Evolutionary conservation across 1,284 basidiomycete genomes (phyloP).

Genomic region (Somion occarium): DNA sequence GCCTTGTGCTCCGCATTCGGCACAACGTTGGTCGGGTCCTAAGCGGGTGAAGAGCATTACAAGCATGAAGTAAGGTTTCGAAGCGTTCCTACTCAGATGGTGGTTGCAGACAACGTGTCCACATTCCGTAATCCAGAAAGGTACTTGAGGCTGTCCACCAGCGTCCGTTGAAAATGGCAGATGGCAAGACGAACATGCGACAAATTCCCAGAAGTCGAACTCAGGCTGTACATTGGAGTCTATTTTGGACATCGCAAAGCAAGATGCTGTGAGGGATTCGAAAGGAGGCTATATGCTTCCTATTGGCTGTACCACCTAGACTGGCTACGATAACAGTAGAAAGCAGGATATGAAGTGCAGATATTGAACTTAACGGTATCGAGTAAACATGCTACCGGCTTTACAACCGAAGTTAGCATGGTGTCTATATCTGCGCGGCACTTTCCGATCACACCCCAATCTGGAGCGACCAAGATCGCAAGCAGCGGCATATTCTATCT

Average conservation of each 20-base stretch:
- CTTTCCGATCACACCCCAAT: not conserved
- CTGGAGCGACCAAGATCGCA: constrained; percentile 2
- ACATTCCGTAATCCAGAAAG: constrained; percentile 83
- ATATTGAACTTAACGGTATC: too few relatives aligned
- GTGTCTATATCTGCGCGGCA: not conserved
- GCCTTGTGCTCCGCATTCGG: constrained; percentile 54
- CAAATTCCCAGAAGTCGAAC: constrained; percentile 76
- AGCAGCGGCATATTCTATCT: not conserved
- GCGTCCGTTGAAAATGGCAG: constrained; percentile 50
- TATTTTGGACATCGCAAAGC: not conserved
- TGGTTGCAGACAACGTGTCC: constrained; percentile 78
- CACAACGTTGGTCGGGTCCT: constrained; percentile 71
- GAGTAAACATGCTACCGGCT: too few relatives aligned
- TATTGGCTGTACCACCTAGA: not conserved
- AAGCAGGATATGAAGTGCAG: too few relatives aligned
- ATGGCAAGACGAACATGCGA: constrained; percentile 63
- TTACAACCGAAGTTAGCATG: too few relatives aligned
- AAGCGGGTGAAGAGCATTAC: constrained; percentile 5
- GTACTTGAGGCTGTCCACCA: constrained; percentile 47
- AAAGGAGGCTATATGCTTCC: not conserved
- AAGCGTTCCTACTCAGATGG: constrained; percentile 61
- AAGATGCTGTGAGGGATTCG: not conserved
- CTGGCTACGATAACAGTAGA: not conserved
- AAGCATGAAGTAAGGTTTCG: constrained; percentile 7
- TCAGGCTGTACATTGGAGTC: constrained; percentile 14